phyloP scores from a whole-genome alignment of 2,329 filamentous ascomycete genomes.

The Ophiocordyceps camponoti-leonardi region DNA sequence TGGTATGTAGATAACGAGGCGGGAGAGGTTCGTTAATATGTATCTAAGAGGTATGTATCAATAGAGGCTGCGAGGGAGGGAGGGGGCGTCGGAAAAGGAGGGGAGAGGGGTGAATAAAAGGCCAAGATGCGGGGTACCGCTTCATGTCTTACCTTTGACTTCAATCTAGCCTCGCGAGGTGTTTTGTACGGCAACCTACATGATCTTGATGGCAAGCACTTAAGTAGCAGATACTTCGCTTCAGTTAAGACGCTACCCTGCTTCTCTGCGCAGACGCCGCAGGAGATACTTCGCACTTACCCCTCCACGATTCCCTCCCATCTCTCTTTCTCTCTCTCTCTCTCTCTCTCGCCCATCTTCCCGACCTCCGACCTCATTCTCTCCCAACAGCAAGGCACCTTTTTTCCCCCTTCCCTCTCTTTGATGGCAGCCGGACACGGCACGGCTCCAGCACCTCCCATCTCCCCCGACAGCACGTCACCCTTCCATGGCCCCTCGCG shows the following conservation, averaged over 20 bases:
- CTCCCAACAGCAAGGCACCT: not conserved
- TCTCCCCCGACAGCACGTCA: not conserved
- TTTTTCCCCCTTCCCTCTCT: not conserved
- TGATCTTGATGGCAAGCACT: no score
- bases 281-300: no score
- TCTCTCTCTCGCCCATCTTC: not conserved
- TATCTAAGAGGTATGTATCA: not conserved
- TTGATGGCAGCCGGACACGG: not conserved
- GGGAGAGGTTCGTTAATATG: not conserved
- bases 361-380: not conserved
- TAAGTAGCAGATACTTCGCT: no score
- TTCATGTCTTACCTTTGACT: no score
- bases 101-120: not conserved
- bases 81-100: no score
- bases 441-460: not conserved
- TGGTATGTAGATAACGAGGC: not conserved
- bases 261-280: no score
- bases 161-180: no score
- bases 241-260: no score
- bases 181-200: no score
- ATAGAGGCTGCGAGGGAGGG: not conserved
- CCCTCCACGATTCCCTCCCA: no score
- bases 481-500: constrained; percentile 28
- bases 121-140: no score
- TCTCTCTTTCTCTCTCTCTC: no score